Percentiles rank a stretch among this genome's conserved stretches.
Evolutionary conservation across 1,139 yeast genomes (phyloP).

Genomic region (Scheffersomyces segobiensis): DNA sequence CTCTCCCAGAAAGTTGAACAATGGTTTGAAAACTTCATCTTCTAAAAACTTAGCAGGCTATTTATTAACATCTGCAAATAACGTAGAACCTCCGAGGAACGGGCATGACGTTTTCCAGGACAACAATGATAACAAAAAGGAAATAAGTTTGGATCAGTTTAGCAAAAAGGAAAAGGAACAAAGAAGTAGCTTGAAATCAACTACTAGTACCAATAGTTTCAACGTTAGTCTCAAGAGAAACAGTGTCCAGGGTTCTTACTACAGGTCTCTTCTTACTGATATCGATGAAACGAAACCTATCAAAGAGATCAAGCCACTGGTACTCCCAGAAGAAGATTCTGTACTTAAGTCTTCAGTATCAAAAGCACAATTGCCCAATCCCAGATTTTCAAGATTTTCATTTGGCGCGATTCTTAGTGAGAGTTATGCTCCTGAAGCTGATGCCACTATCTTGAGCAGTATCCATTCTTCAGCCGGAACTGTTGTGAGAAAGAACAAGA

Average conservation of each 20-base stretch:
- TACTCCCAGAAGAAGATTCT: neutral
- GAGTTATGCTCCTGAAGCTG: constrained; percentile 17
- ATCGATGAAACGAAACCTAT: constrained; percentile 22
- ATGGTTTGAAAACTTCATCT: constrained; percentile 44
- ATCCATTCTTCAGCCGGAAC: constrained; percentile 30
- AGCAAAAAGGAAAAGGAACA: constrained; percentile 14
- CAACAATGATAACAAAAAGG: constrained; percentile 18
- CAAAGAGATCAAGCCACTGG: neutral
- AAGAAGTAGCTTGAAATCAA: constrained; percentile 6
- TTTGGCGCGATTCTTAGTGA: constrained; percentile 36
- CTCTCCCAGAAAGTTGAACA: constrained; percentile 22
- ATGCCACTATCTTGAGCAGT: constrained; percentile 27
- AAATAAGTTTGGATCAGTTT: constrained; percentile 14
- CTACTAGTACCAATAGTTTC: neutral
- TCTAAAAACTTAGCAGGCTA: constrained; percentile 44
- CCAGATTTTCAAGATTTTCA: constrained; percentile 45
- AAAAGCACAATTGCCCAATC: constrained; percentile 30
- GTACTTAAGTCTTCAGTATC: neutral
- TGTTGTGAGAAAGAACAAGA: constrained; percentile 24
- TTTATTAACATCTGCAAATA: constrained; percentile 10
- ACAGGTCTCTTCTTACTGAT: constrained; percentile 25
- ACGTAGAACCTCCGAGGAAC: constrained; percentile 6
- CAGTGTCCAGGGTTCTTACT: constrained; percentile 4
- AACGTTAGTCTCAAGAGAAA: neutral
- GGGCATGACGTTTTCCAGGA: constrained; percentile 8